A percentile compares a stretch with the other conserved stretches of the same genome.
Conservation (phyloP, 208 protist species). For the Lotmaria passim region DNA sequence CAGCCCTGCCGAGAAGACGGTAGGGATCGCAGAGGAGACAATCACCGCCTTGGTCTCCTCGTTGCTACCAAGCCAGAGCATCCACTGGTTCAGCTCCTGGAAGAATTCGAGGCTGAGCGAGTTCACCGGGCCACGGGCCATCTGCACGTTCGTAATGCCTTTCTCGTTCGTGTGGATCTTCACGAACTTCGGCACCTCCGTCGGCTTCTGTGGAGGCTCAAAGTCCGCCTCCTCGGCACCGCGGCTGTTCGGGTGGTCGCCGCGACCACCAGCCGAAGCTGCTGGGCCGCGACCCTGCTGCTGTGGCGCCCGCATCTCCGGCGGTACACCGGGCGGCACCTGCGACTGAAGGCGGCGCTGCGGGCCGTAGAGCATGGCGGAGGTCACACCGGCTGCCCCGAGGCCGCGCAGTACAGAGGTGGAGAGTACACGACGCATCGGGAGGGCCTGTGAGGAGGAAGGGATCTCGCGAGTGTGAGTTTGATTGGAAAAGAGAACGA, state of each 20-base stretch:
- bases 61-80: slow-evolving; percentile 83
- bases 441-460: not conserved
- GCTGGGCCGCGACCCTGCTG: not conserved
- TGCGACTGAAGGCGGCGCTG: slow-evolving; percentile 35
- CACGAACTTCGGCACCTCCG: slow-evolving; percentile 72
- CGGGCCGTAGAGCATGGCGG: slow-evolving; percentile 10
- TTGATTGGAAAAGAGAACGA: too few species aligned
- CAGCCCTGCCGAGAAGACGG: slow-evolving; percentile 81
- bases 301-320: slow-evolving; percentile 34
- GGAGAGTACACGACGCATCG: slow-evolving; percentile 36
- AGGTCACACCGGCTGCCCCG: slow-evolving; percentile 10
- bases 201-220: slow-evolving; percentile 68
- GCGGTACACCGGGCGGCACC: slow-evolving; percentile 38
- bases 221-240: slow-evolving; percentile 42
- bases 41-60: slow-evolving; percentile 73
- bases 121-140: slow-evolving; percentile 71
- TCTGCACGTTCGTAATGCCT: slow-evolving; percentile 62
- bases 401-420: slow-evolving; percentile 22
- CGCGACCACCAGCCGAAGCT: not conserved
- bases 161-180: slow-evolving; percentile 63
- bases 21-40: slow-evolving; percentile 71
- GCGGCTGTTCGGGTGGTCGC: slow-evolving; percentile 11
- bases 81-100: slow-evolving; percentile 83
- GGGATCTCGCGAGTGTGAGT: too few species aligned
- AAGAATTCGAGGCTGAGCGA: slow-evolving; percentile 75